Evolutionary conservation across 2,329 filamentous ascomycete species (phyloP), one percentile per base, ranked within the genome.

Genomic region (Sporothrix euskadiensis): DNA sequence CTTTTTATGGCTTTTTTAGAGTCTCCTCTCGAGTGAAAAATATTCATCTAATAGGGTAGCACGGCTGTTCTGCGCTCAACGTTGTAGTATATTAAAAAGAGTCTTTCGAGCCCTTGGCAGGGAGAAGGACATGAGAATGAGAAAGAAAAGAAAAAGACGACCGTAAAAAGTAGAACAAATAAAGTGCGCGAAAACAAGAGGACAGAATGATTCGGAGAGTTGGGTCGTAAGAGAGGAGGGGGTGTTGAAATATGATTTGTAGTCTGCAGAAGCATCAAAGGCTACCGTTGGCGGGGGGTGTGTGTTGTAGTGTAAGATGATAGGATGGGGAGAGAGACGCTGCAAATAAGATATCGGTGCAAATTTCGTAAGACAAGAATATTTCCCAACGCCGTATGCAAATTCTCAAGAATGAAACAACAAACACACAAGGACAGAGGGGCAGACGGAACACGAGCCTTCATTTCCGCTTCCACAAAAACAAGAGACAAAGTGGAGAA

Each of bases 321-420:
- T 35, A 8, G 35, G 8, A 3, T 7, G 35, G 39, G 41, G 41
- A 52, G 39, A 63, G 16, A 69, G 44, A 59, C 54, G 52, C 68
- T 70, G 68, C 52, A 70, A 70, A 59, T 59, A 70, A 59, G 68
- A 70, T 57, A 59, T 59, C 47, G 66, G 66, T 39, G 66, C 44
- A 69, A 69, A 54, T 54, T 54, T 44, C 66, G 16, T 54, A 54
- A 69, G 66, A 69, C 47, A 69, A 69, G 47, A 39, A 69, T 66
- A 30, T 30, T 35, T 68, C 65, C 44, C 65, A 68, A 68, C 65
- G 65, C 65, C 65, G 26, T 32, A 68, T 68, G 47, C 66, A 69
- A 69, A 12, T 69, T 68, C 65, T 68, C 65, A 52, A 68, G 22
- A 19, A 39, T 8, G 32, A 68, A 68, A 32, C 22, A 30, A 52